phyloP scores from a whole-genome alignment of 129 eudicot genomes.

The Rutidosis leptorrhynchoides region DNA sequence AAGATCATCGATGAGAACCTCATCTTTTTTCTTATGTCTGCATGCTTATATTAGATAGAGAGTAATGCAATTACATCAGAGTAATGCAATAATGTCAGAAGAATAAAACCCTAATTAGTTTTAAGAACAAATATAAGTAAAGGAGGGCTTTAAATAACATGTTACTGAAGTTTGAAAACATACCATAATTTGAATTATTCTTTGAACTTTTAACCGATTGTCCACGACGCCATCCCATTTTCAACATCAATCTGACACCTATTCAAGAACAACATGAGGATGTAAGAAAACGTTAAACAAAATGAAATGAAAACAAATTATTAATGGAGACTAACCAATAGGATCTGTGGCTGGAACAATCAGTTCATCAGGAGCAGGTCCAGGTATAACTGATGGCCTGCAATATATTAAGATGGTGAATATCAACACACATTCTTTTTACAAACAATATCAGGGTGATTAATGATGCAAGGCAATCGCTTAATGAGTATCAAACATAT shows the following conservation, averaged over 20 bases:
- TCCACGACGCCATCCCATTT: conserved; percentile 99
- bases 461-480: not conserved
- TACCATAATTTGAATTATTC: conserved; percentile 57
- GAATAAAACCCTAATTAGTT: not conserved
- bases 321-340: conserved; percentile 52
- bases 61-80: conserved; percentile 8
- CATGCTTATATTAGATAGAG: conserved; percentile 9
- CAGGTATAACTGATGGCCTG: conserved; percentile 96
- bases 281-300: conserved; percentile 11
- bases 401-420: conserved; percentile 24
- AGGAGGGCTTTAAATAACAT: conserved; percentile 23
- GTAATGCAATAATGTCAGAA: not conserved
- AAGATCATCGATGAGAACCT: conserved; percentile 18
- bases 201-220: conserved; percentile 62
- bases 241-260: conserved; percentile 81
- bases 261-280: conserved; percentile 25
- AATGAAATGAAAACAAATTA: not conserved
- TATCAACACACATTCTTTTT: not conserved
- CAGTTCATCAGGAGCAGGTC: conserved; percentile 95
- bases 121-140: conserved; percentile 18
- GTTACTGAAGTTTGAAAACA: conserved; percentile 27
- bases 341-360: conserved; percentile 83
- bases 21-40: conserved; percentile 12
- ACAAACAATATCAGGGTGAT: conserved; percentile 4
- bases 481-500: conserved; percentile 4